phyloP scores from a whole-genome alignment of 2,329 filamentous ascomycete species.

The Hypoxylon sp. region DNA sequence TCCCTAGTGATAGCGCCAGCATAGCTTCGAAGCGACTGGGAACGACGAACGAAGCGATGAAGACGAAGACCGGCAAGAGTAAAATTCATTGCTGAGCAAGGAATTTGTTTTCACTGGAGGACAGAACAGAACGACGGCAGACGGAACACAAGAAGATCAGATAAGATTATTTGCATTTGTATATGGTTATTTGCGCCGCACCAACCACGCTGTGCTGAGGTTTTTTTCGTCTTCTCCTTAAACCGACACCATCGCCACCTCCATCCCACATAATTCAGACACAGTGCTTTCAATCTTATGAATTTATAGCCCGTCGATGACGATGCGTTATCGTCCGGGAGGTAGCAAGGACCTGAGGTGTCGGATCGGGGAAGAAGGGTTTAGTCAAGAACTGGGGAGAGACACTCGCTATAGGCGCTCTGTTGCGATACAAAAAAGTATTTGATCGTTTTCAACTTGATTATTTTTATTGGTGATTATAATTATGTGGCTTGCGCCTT shows the following conservation, averaged over 20 bases:
- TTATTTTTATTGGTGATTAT: constrained; percentile 12
- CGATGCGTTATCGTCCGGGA: constrained; percentile 23
- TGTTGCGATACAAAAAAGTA: constrained; percentile 52
- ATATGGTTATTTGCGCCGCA: constrained; percentile 40
- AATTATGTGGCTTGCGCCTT: background rate
- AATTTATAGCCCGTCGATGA: constrained; percentile 27
- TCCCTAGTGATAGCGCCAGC: constrained; percentile 41
- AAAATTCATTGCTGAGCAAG: constrained; percentile 42
- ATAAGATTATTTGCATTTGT: constrained; percentile 46
- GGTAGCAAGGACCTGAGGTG: constrained; percentile 9
- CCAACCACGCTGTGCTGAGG: constrained; percentile 29
- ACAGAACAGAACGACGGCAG: constrained; percentile 41
- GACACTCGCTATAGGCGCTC: constrained; percentile 49
- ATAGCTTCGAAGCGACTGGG: constrained; percentile 49
- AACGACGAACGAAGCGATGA: constrained; percentile 54
- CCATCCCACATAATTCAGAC: constrained; percentile 26
- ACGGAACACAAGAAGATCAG: constrained; percentile 40
- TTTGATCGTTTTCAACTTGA: constrained; percentile 46
- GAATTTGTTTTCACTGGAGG: constrained; percentile 44
- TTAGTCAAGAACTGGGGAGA: constrained; percentile 37
- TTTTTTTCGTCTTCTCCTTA: constrained; percentile 36
- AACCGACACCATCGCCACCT: constrained; percentile 24
- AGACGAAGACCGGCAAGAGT: constrained; percentile 47
- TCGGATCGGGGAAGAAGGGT: constrained; percentile 32
- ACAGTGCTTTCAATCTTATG: constrained; percentile 19